Percentiles rank a stretch among this genome's conserved stretches.
Evolutionary conservation across 306 rosid species (phyloP).

Genomic region (Fragaria vesca): DNA sequence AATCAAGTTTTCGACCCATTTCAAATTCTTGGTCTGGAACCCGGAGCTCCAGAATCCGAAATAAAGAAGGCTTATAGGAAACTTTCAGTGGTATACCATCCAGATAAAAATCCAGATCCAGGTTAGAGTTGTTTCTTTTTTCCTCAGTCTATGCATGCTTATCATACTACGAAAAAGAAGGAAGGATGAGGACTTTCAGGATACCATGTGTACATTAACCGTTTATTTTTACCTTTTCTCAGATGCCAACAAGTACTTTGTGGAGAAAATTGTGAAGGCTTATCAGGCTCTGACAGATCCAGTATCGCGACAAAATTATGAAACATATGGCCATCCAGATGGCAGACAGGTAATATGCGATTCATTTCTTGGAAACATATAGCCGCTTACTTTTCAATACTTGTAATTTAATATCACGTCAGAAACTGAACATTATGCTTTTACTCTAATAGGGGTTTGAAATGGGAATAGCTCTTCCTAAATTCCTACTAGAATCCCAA

Average conservation of each 20-base stretch:
- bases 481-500: constrained; percentile 74
- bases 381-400: constrained; percentile 12
- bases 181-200: constrained; percentile 12
- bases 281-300: constrained; percentile 95
- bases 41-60: constrained; percentile 68
- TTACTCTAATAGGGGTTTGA: constrained; percentile 74
- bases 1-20: constrained; percentile 86
- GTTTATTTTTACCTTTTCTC: constrained; percentile 8
- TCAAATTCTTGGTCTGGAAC: constrained; percentile 77
- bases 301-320: constrained; percentile 82
- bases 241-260: constrained; percentile 86
- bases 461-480: constrained; percentile 99
- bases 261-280: constrained; percentile 91
- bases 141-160: constrained; percentile 25
- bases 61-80: constrained; percentile 90
- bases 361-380: constrained; percentile 11
- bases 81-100: constrained; percentile 86
- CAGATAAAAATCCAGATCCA: constrained; percentile 99
- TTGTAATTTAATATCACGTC: not conserved
- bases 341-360: constrained; percentile 75
- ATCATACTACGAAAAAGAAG: constrained; percentile 3
- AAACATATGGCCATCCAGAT: constrained; percentile 97
- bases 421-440: constrained; percentile 28
- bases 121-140: constrained; percentile 51
- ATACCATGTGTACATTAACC: constrained; percentile 14